Evolutionary conservation across 164 flowering plant genomes (phyloP), one percentile per base, ranked within the genome.

Genomic region (Amborella trichopoda): DNA sequence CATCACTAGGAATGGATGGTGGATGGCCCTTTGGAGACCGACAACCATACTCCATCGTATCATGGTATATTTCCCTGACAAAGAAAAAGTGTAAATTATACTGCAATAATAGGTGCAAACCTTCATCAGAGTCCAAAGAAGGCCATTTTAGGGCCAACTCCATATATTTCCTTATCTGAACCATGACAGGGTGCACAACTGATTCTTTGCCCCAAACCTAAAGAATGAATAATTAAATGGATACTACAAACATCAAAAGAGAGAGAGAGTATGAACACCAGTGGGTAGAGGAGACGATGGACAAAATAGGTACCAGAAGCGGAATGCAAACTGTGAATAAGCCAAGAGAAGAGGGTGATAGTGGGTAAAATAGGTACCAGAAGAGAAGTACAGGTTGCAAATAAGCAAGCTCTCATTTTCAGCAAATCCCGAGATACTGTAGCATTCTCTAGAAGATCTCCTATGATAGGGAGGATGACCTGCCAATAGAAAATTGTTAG

Each of bases 281-380:
- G 18, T 37, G 14, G 18, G 0, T 27, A 22, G 23, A 19, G 32
- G 24, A 4, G 23, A 18, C 2, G 23, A 37, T 37, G 33, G 25
- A 50, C 17, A 26, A 50, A 24, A 19, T 23, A 17, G 12, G 60
- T 83, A 87, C 96, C 90, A 63, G 67, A 40, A 87, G 75, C 11
- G 87, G 81, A 40, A 87, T 81, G 71, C 94, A 87, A 43, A 79
- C 26, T 38, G 96, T 66, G 77, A 81, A 87, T 30, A 87, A 56
- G 59, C 83, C 21, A 3, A 23, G 30, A 34, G 13, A 24, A 3
- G 33, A 14, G 5, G 32, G 24, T 6, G 23, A 18, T 2, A 30
- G 18, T 37, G 33, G 25, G 46, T 19, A 26, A 50, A 24, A 19
- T 23, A 17, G 12, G 60, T 83, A 87, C 96, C 90, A 63, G 67